Base-by-base conservation (phyloP, 768 basidiomycete species). In the Suillus placidus region DNA sequence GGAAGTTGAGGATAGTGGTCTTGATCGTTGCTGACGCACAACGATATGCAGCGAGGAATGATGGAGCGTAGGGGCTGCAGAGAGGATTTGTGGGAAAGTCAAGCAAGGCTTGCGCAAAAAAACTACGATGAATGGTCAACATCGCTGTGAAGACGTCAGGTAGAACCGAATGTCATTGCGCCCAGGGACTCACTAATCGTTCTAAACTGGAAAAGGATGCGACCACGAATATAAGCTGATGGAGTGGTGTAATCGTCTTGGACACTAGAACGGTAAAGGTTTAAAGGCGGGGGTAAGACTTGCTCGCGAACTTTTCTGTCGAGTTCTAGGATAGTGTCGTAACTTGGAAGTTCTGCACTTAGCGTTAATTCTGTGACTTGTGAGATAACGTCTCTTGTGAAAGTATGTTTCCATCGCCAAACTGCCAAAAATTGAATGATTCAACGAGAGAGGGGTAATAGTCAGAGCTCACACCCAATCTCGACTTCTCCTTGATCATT, bases 21-120 rank as follows among this genome's bases (percentile, higher is more conserved):
- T 87, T 89, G 66, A 91, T 87, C 26, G 86, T 81, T 18, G 86
- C 84, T 9, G 88, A 90, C n/a, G 90, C 89, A 69, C 87, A 88
- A 64, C 88, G 82, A 73, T 90, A 90, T 52, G 88, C 86, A 2
- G 90, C 88, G 30, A 91, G 80, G 74, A 90, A 89, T 2, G 89
- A 91, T 0, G 89, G 89, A 0, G 90, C 88, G 66, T 87, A 91
- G 1, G 88, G 87, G 71, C 88, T 91, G 61, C 87, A 81, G 16
- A 91, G 78, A 5, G 90, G 90, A 69, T 90, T 90, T 8, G 78
- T 79, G n/a, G 90, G 89, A 69, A 86, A 82, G 68, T 90, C 88
- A 7, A 88, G 79, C 79, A 91, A 84, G 1, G 90, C 88, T 67
- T 88, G 87, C 0, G 87, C 88, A 70, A 90, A 91, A 79, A 87